Base-by-base conservation (phyloP, 345 rosid genomes). In the Eucalyptus curtisii region DNA sequence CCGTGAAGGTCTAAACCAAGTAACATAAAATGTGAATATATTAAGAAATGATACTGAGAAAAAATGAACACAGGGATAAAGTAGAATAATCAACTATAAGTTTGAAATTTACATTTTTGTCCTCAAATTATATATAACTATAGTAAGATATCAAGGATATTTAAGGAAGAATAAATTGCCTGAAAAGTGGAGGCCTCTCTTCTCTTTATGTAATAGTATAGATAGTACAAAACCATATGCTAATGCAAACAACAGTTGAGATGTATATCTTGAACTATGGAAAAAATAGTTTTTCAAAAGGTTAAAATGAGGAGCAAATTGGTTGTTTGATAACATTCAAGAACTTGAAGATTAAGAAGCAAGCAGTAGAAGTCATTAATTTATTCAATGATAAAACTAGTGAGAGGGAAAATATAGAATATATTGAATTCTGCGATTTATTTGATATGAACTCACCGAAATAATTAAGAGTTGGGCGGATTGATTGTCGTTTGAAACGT, bases 391-490 rank as follows among this genome's bases (percentile, higher is more conserved):
- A 68, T 17, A 1, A 37, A 68, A 68, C 44, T 68, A 68, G 47
- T 10, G 47, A 19, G 82, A 76, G 47, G 27, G 14, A 76, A 76
- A 37, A 76, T 27, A 76, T 40, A 76, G 3, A 76, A 71, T 19
- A 19, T 6, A 71, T 37, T 10, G 45, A 37, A 24, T 10, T 37
- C 8, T 0, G 1, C 2, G 1, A 76, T 20, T 37, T 76, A 0
- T 76, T 76, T 76, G 1, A 10, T 10, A 40, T 37, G 82, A 44
- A 76, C 27, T 19, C 25, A 33, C 0, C 1, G 1, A 10, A 76
- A 76, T 10, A 19, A 37, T 7, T 37, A 76, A 76, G 82, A 33
- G 27, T 57, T 44, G 30, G 1, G 27, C 15, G 15, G 11, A 76
- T 37, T 40, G 1, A 76, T 37, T 37, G 27, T 20, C 4, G 2